phyloP scores from a whole-genome alignment of 2,329 filamentous ascomycete species.

The Hypoxylon sp. region DNA sequence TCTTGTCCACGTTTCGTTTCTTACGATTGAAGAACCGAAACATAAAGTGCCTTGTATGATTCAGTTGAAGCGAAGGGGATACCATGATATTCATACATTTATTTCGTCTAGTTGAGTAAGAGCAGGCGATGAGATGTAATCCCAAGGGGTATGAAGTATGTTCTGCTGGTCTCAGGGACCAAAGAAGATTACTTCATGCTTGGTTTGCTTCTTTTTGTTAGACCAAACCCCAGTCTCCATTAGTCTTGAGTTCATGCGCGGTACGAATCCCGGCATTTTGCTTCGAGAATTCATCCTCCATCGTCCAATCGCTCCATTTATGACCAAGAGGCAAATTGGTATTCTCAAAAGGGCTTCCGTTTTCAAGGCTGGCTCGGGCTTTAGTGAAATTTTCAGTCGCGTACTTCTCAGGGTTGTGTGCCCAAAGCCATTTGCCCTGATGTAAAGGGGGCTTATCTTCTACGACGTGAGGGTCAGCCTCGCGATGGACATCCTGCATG shows the following conservation, averaged over 20 bases:
- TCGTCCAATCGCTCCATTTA: conserved; percentile 52
- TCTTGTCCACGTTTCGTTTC: not conserved
- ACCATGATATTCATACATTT: not conserved
- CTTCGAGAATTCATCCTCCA: conserved; percentile 44
- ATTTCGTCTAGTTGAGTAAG: not conserved
- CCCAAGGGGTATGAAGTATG: not conserved
- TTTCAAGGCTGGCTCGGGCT: conserved; percentile 46
- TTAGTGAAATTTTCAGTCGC: conserved; percentile 50
- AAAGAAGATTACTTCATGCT: not conserved
- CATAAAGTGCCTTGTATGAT: not conserved
- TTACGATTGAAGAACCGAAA: not conserved
- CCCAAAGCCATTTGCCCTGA: conserved; percentile 46
- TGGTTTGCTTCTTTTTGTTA: not conserved
- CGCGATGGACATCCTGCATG: conserved; percentile 43
- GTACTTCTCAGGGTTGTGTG: conserved; percentile 53
- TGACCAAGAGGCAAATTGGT: conserved; percentile 52
- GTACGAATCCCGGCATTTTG: conserved; percentile 33
- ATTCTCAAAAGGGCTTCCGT: conserved; percentile 50
- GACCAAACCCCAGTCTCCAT: conserved; percentile 42
- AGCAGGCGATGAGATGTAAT: not conserved
- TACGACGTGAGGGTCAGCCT: conserved; percentile 35
- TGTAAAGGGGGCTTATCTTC: conserved; percentile 12
- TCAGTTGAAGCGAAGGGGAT: not conserved
- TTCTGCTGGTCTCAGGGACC: not conserved
- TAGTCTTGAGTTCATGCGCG: conserved; percentile 26